Evolutionary conservation across 108 stramenopile species (phyloP), one percentile per base, ranked within the genome.

Genomic region (Cyclotella atomus): DNA sequence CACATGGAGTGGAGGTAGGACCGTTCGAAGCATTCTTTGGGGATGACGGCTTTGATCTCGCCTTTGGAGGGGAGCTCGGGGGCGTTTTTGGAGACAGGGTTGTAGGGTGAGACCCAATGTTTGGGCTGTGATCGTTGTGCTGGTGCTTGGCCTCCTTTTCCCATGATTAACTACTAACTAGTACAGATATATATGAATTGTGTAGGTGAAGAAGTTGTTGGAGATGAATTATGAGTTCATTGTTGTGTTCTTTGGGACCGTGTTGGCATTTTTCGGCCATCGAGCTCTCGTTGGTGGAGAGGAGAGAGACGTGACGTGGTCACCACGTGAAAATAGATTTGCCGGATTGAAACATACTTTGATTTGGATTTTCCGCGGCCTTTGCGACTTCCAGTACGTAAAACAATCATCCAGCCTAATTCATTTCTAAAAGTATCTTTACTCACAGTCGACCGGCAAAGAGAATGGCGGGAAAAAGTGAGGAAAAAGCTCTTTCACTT

Each of bases 1-100:
- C 45, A 59, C 86, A 97, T 87, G 61, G 94, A 91, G 68, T 84
- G 89, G 64, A 95, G 27, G 73, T 93, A 85, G 60, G 85, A 87
- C 68, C 98, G 89, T 66, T 98, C 75, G 76, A 99, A 99, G 85
- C 97, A 98, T 73, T 98, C 93, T 55, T 71, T 79, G 17, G 95
- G 95, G 72, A 96, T 96, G 44, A 84, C 82, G 27, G 90, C 93
- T 76, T 94, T 95, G 81, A 96, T 92, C 79, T 95, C 85, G 28
- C 91, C 92, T 72, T 94, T 92, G 76, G 92, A 83, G 19, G 96
- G 96, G 41, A 97, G 88, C 24, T 82, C 81, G 8, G 92, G 92
- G 14, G 95, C 91, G 60, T 92, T 86, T 64, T 84, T 83, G 46
- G 88, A 92, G 63, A 89, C 64, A 16, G 95, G 95, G 66, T 96